phyloP scores from a whole-genome alignment of 495 filamentous ascomycete genomes.

The Penicillium dipodomyicola region DNA sequence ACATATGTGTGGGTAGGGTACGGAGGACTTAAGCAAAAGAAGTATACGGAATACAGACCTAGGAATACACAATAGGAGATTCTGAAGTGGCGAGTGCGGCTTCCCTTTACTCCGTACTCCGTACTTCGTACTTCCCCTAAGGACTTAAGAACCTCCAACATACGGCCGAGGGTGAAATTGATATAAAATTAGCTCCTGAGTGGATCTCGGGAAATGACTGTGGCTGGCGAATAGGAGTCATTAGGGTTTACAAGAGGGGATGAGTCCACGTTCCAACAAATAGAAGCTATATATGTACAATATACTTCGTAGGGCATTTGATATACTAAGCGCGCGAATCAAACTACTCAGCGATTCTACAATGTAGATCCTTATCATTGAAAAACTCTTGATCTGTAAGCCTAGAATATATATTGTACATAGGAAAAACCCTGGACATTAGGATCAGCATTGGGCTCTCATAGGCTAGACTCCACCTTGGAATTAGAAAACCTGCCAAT shows the following conservation, averaged over 20 bases:
- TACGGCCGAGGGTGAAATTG: background rate
- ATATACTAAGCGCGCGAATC: background rate
- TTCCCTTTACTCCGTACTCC: background rate
- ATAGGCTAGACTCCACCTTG: background rate
- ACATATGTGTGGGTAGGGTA: background rate
- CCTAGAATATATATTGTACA: background rate
- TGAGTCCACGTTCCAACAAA: slow-evolving; percentile 1
- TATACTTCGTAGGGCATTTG: background rate
- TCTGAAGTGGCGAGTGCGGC: background rate
- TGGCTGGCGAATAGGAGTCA: background rate
- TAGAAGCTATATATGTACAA: background rate
- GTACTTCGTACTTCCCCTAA: background rate
- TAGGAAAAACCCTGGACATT: background rate
- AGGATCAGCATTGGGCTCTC: background rate
- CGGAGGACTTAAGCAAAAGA: background rate
- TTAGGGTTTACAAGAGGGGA: background rate
- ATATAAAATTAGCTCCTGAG: background rate
- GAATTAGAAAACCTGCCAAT: background rate
- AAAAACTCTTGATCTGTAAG: background rate
- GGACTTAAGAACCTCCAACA: too few species aligned
- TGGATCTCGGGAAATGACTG: slow-evolving; percentile 4
- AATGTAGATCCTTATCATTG: background rate
- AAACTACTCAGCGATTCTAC: background rate
- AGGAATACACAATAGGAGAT: background rate
- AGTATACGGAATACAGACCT: background rate